A percentile compares a stretch with the other conserved stretches of the same genome.
Conservation (phyloP, 2,329 filamentous ascomycete genomes). For the Hypoxylon sp. region DNA sequence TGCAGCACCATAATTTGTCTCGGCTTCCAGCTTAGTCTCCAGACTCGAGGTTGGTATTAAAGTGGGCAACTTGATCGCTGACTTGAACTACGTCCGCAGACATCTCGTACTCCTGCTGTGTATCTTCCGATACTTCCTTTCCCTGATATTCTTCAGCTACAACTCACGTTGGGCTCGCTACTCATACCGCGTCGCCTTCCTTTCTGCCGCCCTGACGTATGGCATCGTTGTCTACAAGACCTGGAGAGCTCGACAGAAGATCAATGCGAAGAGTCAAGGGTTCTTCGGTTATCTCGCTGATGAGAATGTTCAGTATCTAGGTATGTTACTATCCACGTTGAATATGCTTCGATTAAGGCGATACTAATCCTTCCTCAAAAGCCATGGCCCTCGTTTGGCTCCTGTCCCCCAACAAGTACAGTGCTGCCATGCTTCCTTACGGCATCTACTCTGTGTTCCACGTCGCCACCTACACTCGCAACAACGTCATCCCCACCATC, state of each 20-base stretch:
- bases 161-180: slow-evolving; percentile 79
- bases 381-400: slow-evolving; percentile 97
- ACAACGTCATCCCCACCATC: slow-evolving; percentile 89
- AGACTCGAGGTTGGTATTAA: slow-evolving; percentile 9
- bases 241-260: slow-evolving; percentile 83
- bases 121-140: slow-evolving; percentile 83
- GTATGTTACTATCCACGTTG: slow-evolving; percentile 68
- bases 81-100: slow-evolving; percentile 55
- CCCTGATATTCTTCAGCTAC: slow-evolving; percentile 89
- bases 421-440: slow-evolving; percentile 91
- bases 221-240: slow-evolving; percentile 99
- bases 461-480: slow-evolving; percentile 94
- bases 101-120: slow-evolving; percentile 87
- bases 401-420: slow-evolving; percentile 85
- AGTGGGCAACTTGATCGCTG: slow-evolving; percentile 8
- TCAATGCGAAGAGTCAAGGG: slow-evolving; percentile 70
- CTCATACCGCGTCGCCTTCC: slow-evolving; percentile 88
- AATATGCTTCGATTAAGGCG: slow-evolving; percentile 8
- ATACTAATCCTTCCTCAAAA: slow-evolving; percentile 26
- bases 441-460: slow-evolving; percentile 98
- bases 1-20: slow-evolving; percentile 14
- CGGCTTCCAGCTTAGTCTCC: slow-evolving; percentile 1
- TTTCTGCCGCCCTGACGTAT: slow-evolving; percentile 90
- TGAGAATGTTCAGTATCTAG: slow-evolving; percentile 97
- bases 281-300: slow-evolving; percentile 76